Evolutionary conservation across 2,329 filamentous ascomycete species (phyloP), one percentile per base, ranked within the genome.

Genomic region (Clarireedia monteithiana): DNA sequence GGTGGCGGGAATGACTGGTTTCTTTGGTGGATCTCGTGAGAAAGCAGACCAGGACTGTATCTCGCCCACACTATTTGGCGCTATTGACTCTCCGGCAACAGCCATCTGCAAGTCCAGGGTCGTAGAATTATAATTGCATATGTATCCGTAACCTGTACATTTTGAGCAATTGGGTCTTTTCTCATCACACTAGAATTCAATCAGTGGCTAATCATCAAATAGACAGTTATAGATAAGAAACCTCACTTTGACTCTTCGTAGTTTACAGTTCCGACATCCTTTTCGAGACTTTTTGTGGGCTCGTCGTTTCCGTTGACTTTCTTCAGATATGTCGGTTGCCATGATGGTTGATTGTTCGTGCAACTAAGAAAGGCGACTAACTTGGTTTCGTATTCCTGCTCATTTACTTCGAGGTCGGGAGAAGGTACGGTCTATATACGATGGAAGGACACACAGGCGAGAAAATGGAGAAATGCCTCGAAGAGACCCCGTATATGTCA

Each of bases 201-300:
- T 42, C 17, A 45, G 23, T 14, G 17, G 9, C 12, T n/a, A 27
- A 42, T 7, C 15, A 39, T 5, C 12, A 5, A 23, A 9, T 14
- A n/a, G 23, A 9, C 23, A n/a, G 23, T 1, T 15, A 6, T 15
- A 30, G 36, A n/a, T 15, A 5, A 5, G 27, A 14, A 12, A n/a
- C 58, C 67, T 64, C 65, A 76, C 77, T 70, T 81, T 82, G 47
- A 81, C 72, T 55, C 74, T 71, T 30, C 78, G 70, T 12, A 81
- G 62, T 62, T 81, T 82, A 65, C 80, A 83, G 60, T 82, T 82
- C 2, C 73, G 73, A 60, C 80, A 82, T 2, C 80, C 79, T 10
- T 71, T 68, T n/a, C 77, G 71, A 2, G 78, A 82, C 62, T 83
- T 82, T 27, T 70, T 76, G 60, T 83, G 80, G 23, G 63, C 53